These are phyloP conservation scores for Leptoxyphium fumago DNA, from an alignment of 2,329 filamentous ascomycete species.

Conservation along the genomic window DNA sequence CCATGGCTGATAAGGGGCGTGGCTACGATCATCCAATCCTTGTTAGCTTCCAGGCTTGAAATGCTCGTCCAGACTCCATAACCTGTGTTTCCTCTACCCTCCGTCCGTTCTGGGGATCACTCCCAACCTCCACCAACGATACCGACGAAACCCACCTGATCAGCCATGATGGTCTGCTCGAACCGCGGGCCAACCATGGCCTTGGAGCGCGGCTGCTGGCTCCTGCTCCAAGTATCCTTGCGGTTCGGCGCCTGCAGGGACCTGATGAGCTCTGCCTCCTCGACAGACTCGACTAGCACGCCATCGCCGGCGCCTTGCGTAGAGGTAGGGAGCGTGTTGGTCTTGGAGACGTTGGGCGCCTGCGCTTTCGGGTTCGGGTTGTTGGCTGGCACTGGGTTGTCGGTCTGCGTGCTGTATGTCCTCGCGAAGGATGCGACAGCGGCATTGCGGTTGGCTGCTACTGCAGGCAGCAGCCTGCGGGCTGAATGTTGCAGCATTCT, in stretches of 20 bases:
- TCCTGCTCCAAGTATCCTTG: conserved; percentile 64
- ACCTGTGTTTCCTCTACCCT: neutral
- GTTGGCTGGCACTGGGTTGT: conserved; percentile 46
- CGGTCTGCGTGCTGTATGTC: conserved; percentile 14
- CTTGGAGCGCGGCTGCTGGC: conserved; percentile 62
- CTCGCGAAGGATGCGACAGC: conserved; percentile 1
- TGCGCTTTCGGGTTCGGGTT: conserved; percentile 37
- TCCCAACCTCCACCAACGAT: neutral
- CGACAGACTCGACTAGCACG: conserved; percentile 40
- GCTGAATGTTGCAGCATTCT: conserved; percentile 14
- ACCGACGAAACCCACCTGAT: conserved; percentile 53
- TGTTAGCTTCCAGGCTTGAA: too few relatives aligned
- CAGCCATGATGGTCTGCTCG: conserved; percentile 87
- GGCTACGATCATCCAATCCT: conserved; percentile 42
- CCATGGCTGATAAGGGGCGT: conserved; percentile 76
- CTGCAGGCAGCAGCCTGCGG: conserved; percentile 11
- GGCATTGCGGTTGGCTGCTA: conserved; percentile 5
- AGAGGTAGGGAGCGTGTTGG: conserved; percentile 43
- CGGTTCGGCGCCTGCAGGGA: conserved; percentile 78
- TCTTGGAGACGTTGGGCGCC: conserved; percentile 38
- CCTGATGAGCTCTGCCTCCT: conserved; percentile 41
- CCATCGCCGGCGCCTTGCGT: conserved; percentile 36
- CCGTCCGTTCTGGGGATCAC: neutral
- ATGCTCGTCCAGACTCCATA: neutral
- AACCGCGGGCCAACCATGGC: conserved; percentile 93